Conservation (phyloP, 106 monocot genomes). For the Allium sativum region DNA sequence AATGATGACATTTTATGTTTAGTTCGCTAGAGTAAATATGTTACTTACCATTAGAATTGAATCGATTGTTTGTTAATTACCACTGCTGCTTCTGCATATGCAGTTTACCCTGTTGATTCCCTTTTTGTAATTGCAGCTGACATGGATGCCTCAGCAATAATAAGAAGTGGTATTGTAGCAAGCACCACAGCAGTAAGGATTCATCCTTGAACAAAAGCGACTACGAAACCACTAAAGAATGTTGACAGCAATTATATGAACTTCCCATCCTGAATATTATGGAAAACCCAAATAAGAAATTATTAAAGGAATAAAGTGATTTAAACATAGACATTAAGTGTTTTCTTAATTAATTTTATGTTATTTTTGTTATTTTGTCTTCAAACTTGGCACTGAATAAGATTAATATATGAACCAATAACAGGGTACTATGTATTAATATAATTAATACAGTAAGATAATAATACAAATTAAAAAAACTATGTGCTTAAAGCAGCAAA, state of each 20-base stretch:
- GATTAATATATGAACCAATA: too few species aligned
- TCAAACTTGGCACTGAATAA: too few species aligned
- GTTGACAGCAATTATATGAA: constrained; percentile 61
- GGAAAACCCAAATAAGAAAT: not conserved
- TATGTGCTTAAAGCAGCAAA: too few species aligned
- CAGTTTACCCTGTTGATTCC: constrained; percentile 39
- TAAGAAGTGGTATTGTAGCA: constrained; percentile 41
- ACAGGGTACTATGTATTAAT: too few species aligned
- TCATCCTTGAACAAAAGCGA: constrained; percentile 75
- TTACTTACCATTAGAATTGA: constrained; percentile 64
- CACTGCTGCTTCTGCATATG: constrained; percentile 52
- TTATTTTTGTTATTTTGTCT: too few species aligned
- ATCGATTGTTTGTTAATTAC: constrained; percentile 59
- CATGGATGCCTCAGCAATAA: constrained; percentile 42
- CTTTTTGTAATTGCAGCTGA: constrained; percentile 36
- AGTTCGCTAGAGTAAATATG: not conserved
- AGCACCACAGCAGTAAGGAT: constrained; percentile 75
- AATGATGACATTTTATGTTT: too few species aligned
- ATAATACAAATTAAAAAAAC: too few species aligned
- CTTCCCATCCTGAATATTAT: constrained; percentile 39
- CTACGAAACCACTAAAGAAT: constrained; percentile 60
- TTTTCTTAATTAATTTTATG: too few species aligned
- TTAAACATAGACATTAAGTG: not conserved
- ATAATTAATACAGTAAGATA: too few species aligned
- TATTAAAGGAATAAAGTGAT: not conserved